Percentiles rank a stretch among this genome's conserved stretches.
These are phyloP conservation scores for Cryptococcus sp. DNA, from an alignment of 1,284 basidiomycete species.

Conservation along the genomic window DNA sequence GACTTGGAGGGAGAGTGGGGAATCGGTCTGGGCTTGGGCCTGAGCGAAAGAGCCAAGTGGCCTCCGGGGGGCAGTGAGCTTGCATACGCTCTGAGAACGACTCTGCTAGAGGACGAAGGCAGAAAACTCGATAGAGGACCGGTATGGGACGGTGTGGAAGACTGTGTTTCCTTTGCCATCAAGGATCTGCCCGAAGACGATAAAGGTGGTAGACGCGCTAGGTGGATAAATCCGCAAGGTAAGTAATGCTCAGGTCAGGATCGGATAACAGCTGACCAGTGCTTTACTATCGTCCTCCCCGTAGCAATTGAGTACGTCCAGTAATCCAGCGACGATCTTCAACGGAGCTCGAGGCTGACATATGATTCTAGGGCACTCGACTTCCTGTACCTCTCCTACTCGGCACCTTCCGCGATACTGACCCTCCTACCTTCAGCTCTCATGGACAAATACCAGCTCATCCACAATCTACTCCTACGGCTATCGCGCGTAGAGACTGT, in stretches of 20 bases:
- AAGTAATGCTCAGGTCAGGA: slow-evolving; percentile 6
- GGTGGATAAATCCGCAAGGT: slow-evolving; percentile 69
- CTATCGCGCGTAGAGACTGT: slow-evolving; percentile 75
- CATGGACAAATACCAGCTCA: slow-evolving; percentile 77
- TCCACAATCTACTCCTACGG: slow-evolving; percentile 75
- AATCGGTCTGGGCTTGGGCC: slow-evolving; percentile 68
- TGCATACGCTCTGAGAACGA: slow-evolving; percentile 68
- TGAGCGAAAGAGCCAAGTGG: slow-evolving; percentile 72
- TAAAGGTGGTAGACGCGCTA: slow-evolving; percentile 58
- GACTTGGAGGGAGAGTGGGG: slow-evolving; percentile 36
- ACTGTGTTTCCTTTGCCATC: slow-evolving; percentile 77
- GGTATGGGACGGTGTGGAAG: slow-evolving; percentile 65
- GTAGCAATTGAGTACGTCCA: slow-evolving; percentile 66
- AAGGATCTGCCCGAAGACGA: slow-evolving; percentile 63
- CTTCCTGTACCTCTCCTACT: slow-evolving; percentile 83
- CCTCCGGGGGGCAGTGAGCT: slow-evolving; percentile 80
- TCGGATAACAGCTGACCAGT: slow-evolving; percentile 1
- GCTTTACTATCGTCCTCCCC: no score
- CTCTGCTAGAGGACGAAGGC: slow-evolving; percentile 35
- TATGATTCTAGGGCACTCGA: slow-evolving; percentile 66
- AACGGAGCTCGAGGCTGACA: not conserved
- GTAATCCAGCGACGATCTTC: slow-evolving; percentile 44
- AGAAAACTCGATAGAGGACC: slow-evolving; percentile 30
- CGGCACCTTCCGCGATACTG: slow-evolving; percentile 69
- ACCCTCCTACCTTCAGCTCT: slow-evolving; percentile 68